Conservation (phyloP, 139 green algal genomes). For the Chloropicon primus region DNA sequence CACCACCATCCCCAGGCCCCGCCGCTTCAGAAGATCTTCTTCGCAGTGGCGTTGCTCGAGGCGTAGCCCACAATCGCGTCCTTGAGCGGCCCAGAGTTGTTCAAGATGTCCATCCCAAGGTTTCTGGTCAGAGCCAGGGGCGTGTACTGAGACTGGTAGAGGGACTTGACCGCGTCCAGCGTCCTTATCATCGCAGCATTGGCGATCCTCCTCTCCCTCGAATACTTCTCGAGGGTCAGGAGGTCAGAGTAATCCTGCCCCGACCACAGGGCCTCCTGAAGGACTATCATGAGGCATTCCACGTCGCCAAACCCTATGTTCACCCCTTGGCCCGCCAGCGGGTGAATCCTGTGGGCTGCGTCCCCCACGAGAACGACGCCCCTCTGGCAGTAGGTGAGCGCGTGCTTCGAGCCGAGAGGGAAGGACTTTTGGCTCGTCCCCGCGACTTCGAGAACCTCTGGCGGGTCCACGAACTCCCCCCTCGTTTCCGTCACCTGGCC, state of each 20-base stretch:
- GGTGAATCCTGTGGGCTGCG: constrained; percentile 62
- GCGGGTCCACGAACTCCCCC: constrained; percentile 5
- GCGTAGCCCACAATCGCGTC: constrained; percentile 4
- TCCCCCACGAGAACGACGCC: constrained; percentile 65
- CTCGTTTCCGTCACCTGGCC: too few species aligned
- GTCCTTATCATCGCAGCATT: constrained; percentile 18
- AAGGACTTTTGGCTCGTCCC: background rate
- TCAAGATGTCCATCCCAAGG: constrained; percentile 17
- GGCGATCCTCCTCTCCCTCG: background rate
- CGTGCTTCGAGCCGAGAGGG: background rate
- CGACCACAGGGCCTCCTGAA: constrained; percentile 12
- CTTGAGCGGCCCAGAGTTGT: constrained; percentile 10
- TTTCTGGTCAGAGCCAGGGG: constrained; percentile 4
- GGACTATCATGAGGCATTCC: constrained; percentile 25
- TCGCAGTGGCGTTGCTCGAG: background rate
- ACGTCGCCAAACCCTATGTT: constrained; percentile 73
- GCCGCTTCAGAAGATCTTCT: too few species aligned
- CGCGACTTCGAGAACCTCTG: background rate
- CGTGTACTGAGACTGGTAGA: constrained; percentile 4
- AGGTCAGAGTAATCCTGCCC: constrained; percentile 7
- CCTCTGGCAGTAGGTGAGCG: constrained; percentile 35
- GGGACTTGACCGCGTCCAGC: constrained; percentile 13
- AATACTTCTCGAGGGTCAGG: constrained; percentile 11
- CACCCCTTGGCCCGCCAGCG: constrained; percentile 53
- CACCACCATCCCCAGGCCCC: too few species aligned